Evolutionary conservation across 2,329 filamentous ascomycete genomes (phyloP), one percentile per base, ranked within the genome.

Genomic region (Thielaviopsis musarum): DNA sequence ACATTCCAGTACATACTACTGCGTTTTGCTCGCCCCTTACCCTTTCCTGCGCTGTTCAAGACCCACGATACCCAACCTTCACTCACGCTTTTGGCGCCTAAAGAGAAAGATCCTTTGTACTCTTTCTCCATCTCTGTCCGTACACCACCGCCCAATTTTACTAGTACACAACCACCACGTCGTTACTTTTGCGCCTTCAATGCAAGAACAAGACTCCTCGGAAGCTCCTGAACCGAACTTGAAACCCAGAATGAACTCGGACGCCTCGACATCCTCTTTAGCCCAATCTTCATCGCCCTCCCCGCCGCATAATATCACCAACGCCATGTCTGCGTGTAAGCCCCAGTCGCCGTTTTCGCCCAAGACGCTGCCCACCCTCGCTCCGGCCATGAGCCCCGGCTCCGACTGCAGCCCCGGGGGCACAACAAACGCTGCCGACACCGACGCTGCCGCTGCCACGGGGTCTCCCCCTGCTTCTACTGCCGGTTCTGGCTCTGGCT

Each of bases 321-420:
- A 52, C 34, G 10, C 30, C 30, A 34, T 12, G 30, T 10, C 10
- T 2, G 7, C 10, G 30, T 34, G 30, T 34, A 34, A 34, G 30
- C 30, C 30, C 30, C 4, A 34, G 30, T 10, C 30, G 30, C 4
- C 30, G 10, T 34, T 12, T 34, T 34, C 30, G 30, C 30, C 30
- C 54, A 56, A 56, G 54, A 56, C n/a, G 24, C 54, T 45, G 41
- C 54, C 17, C 34, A 56, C 21, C 34, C 54, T 34, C 30, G 54
- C 26, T 48, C 41, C 34, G 28, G 24, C 54, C 34, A 56, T 26
- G 48, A 56, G n/a, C 41, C 48, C 21, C 30, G 21, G 15, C 30
- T 41, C 41, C 17, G 19, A 48, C 48, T 34, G 26, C 34, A 12
- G 41, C 34, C 12, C 34, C 10, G 24, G 12, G 34, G n/a, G 19